A percentile compares a stretch with the other conserved stretches of the same genome.
Evolutionary conservation across 495 filamentous ascomycete genomes (phyloP).

Genomic region (Penicillium coffeae): DNA sequence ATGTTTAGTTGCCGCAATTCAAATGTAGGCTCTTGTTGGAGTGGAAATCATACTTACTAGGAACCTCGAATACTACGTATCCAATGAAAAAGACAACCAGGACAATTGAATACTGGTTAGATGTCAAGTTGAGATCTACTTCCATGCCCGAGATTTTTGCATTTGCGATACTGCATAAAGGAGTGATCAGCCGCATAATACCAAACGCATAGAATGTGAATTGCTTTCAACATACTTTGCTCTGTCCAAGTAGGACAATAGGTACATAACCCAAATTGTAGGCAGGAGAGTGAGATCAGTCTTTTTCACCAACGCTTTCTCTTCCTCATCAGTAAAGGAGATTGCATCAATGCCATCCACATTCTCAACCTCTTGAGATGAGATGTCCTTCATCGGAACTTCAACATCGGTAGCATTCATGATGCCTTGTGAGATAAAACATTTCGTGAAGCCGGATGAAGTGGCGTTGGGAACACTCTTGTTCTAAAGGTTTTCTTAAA

Average conservation of each 20-base stretch:
- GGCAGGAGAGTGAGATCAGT: slow-evolving; percentile 48
- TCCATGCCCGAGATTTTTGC: slow-evolving; percentile 43
- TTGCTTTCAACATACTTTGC: slow-evolving; percentile 31
- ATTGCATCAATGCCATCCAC: slow-evolving; percentile 5
- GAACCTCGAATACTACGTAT: slow-evolving; percentile 47
- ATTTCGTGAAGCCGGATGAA: no score
- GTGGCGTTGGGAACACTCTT: no score
- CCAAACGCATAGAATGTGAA: no score
- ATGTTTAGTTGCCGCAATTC: not conserved
- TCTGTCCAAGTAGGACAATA: slow-evolving; percentile 47
- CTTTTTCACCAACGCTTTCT: slow-evolving; percentile 40
- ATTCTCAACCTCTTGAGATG: slow-evolving; percentile 19
- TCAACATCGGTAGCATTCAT: no score
- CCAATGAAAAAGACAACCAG: slow-evolving; percentile 41
- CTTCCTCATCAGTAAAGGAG: slow-evolving; percentile 17
- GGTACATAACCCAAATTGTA: slow-evolving; percentile 47
- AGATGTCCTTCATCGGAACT: slow-evolving; percentile 14
- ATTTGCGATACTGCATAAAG: slow-evolving; percentile 40
- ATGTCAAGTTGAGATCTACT: slow-evolving; percentile 34
- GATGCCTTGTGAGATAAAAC: no score
- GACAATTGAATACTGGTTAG: slow-evolving; percentile 31
- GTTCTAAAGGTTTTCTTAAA: no score
- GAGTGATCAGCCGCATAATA: no score
- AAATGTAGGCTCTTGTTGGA: not conserved
- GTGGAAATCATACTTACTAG: slow-evolving; percentile 23